Percentiles rank a stretch among this genome's conserved stretches.
Evolutionary conservation across 2,329 filamentous ascomycete species (phyloP).

Genomic region (Chalara sp.): DNA sequence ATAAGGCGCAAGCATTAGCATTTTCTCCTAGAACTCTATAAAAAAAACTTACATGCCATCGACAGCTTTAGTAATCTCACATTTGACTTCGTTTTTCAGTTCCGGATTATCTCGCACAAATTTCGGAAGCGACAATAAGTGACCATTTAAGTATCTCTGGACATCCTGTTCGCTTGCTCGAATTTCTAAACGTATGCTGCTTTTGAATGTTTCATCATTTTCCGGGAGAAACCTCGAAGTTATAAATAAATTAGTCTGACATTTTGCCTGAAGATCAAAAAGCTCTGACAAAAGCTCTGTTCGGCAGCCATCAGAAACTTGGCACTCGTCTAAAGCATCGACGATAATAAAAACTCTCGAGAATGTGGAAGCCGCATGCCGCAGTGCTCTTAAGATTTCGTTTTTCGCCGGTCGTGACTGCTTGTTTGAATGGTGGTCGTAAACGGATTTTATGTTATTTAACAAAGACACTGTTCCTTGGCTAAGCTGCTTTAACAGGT

Average conservation of each 20-base stretch:
- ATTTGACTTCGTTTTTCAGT: background rate
- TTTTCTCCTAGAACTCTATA: background rate
- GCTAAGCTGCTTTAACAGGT: too few species aligned
- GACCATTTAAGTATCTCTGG: background rate
- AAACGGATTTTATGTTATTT: too few species aligned
- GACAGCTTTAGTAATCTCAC: background rate
- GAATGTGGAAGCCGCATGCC: too few species aligned
- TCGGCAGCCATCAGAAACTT: background rate
- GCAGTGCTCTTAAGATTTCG: too few species aligned
- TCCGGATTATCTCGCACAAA: background rate
- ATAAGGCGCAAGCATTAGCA: background rate
- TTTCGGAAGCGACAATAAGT: background rate
- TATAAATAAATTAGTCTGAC: background rate
- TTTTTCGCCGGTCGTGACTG: too few species aligned
- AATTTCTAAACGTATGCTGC: background rate
- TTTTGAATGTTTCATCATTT: background rate
- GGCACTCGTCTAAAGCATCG: background rate
- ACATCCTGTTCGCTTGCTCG: background rate
- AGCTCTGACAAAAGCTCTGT: background rate
- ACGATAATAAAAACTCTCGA: too few species aligned
- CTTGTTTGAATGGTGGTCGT: too few species aligned
- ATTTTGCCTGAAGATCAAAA: background rate
- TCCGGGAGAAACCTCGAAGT: background rate
- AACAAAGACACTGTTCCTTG: too few species aligned
- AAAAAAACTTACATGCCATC: background rate